These are phyloP conservation scores for Tuber calosporum DNA, from an alignment of 495 filamentous ascomycete genomes.

Conservation along the genomic window DNA sequence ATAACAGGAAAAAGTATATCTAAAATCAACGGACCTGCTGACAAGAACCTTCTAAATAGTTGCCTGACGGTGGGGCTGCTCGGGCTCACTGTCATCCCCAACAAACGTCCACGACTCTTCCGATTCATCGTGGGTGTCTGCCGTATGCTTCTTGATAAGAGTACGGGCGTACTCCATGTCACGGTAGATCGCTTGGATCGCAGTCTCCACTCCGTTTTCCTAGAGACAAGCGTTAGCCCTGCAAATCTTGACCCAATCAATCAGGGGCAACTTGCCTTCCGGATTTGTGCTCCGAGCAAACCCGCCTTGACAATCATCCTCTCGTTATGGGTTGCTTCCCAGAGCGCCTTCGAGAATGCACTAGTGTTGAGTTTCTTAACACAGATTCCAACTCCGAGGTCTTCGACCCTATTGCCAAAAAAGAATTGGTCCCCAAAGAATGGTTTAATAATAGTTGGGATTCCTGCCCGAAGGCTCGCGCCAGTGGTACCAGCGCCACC, in stretches of 20 bases:
- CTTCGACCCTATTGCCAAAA: conserved; percentile 80
- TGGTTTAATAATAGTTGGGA: conserved; percentile 90
- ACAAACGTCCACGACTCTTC: conserved; percentile 71
- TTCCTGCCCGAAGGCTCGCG: conserved; percentile 81
- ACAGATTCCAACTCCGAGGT: conserved; percentile 83
- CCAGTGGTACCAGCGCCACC: conserved; percentile 94
- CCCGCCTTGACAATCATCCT: conserved; percentile 82
- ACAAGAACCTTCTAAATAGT: not conserved
- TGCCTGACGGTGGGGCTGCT: conserved; percentile 32
- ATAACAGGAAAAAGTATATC: not conserved
- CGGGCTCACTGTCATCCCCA: conserved; percentile 57
- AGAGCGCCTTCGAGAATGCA: conserved; percentile 75
- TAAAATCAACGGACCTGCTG: not conserved
- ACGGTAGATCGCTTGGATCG: conserved; percentile 88
- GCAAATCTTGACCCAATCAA: conserved; percentile 7
- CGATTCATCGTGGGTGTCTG: conserved; percentile 52
- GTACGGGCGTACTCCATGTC: conserved; percentile 94
- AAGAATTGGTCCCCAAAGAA: conserved; percentile 99
- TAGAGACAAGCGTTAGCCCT: conserved; percentile 41
- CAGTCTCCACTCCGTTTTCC: conserved; percentile 83
- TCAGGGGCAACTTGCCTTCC: conserved; percentile 56
- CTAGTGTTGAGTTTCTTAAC: conserved; percentile 80
- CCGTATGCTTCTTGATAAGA: conserved; percentile 57
- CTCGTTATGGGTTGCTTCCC: conserved; percentile 80
- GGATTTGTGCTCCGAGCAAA: conserved; percentile 75